Evolutionary conservation across 1,284 basidiomycete genomes (phyloP), one percentile per base, ranked within the genome.

Genomic region (Sparassis latifolia): DNA sequence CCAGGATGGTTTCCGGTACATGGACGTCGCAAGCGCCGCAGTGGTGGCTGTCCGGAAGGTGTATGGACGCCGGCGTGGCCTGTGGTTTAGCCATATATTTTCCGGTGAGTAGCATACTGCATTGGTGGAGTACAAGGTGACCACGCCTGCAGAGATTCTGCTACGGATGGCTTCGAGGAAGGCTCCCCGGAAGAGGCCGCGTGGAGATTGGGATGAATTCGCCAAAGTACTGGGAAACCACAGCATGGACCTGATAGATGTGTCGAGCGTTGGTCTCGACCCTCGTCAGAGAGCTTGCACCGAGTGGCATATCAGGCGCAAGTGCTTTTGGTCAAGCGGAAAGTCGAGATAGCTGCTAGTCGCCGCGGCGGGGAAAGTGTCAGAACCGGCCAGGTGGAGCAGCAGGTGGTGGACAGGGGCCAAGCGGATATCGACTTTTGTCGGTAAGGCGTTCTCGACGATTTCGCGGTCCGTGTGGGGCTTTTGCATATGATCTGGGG

Each of bases 311-410:
- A 20, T 20, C 20, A 20, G 20, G 20, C 20, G 20, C 20, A 20
- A 20, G 20, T 20, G 20, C 20, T 20, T 4, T 74, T 79, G 51
- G 72, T 79, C 2, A 69, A 20, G 20, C 20, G 20, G 20, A 20
- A 20, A 20, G 20, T 20, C 20, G 20, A 20, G 20, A 20, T 20
- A 68, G 49, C 55, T 80, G 48, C 62, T 75, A 9, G 69, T 80
- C 49, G 74, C 75, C 10, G 66, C 78, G 4, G 83, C 88, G 10
- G 84, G 84, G 4, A 65, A 75, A 33, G 84, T 88, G 58, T 76
- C 72, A 1, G 68, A 20, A 20, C 68, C 28, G 77, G 78, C 2
- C 60, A 70, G 27, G 68, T 82, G 38, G 81, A 84, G 1, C 76
- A 86, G 58, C 69, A 72, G 12, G 72, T 84, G 32, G 62, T 89